Conservation (phyloP, 2,329 filamentous ascomycete species). For the Aspergillus sp. region DNA sequence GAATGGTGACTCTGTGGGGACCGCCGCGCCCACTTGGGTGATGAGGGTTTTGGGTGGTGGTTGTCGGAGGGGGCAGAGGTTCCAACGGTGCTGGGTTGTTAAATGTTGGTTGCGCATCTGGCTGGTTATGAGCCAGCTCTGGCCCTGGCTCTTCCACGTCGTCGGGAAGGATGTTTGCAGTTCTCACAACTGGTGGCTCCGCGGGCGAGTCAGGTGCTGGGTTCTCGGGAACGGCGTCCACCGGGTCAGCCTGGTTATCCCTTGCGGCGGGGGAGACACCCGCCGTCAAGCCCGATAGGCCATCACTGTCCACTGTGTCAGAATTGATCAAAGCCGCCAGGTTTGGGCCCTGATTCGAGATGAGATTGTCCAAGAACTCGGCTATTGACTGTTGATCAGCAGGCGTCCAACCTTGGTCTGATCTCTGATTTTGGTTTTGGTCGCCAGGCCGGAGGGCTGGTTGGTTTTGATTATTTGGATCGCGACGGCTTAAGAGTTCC, state of each 20-base stretch:
- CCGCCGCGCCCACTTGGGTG: conserved; percentile 6
- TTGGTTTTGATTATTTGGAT: conserved; percentile 12
- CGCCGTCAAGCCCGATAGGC: conserved; percentile 13
- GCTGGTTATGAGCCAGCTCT: conserved; percentile 10
- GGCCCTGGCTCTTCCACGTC: conserved; percentile 21
- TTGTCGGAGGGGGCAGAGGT: conserved; percentile 10
- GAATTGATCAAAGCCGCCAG: conserved; percentile 9
- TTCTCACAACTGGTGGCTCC: conserved; percentile 5
- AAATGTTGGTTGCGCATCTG: conserved; percentile 6
- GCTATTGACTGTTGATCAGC: conserved; percentile 21
- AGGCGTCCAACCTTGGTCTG: conserved; percentile 6
- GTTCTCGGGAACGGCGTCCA: conserved; percentile 2
- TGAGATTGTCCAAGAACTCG: conserved; percentile 27
- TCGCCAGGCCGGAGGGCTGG: conserved; percentile 8
- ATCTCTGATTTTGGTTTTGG: conserved; percentile 9
- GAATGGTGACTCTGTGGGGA: conserved; percentile 33
- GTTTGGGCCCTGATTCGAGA: conserved; percentile 21
- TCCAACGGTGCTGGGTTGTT: conserved; percentile 9
- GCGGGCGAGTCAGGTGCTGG: conserved; percentile 5
- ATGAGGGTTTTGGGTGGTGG: conserved; percentile 10
- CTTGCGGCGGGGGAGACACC: conserved; percentile 9
- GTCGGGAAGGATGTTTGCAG: conserved; percentile 21
- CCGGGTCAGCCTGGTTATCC: conserved; percentile 6
- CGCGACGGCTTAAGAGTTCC: conserved; percentile 28
- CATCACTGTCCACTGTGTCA: conserved; percentile 14